Percentiles rank a stretch among this genome's conserved stretches.
phyloP scores from a whole-genome alignment of 1,139 yeast genomes.

The Pichia norvegensis region DNA sequence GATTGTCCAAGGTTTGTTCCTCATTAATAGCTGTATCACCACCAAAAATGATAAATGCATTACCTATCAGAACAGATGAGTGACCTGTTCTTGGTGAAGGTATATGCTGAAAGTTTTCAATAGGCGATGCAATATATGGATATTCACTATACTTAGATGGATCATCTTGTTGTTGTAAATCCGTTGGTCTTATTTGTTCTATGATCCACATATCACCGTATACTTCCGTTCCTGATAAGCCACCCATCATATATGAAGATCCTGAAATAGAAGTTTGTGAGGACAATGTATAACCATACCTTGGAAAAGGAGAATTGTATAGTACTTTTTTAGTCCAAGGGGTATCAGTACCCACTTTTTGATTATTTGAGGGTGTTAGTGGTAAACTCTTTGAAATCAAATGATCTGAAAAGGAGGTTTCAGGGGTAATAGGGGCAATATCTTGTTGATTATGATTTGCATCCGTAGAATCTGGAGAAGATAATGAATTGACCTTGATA shows the following conservation, averaged over 20 bases:
- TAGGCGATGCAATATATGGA: slow-evolving; percentile 49
- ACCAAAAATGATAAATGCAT: slow-evolving; percentile 91
- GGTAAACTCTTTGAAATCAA: background rate
- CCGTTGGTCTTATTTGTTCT: slow-evolving; percentile 35
- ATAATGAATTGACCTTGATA: background rate
- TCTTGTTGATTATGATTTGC: background rate
- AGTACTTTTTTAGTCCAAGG: slow-evolving; percentile 79
- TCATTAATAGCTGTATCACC: slow-evolving; percentile 90
- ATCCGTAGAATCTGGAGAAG: background rate
- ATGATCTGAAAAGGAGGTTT: background rate
- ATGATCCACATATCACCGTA: slow-evolving; percentile 92
- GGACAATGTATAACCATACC: slow-evolving; percentile 88
- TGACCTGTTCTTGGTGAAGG: slow-evolving; percentile 98
- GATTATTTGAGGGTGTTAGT: background rate
- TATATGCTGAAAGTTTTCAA: slow-evolving; percentile 61
- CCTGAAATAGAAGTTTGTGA: slow-evolving; percentile 69
- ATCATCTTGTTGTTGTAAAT: background rate
- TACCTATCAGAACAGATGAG: slow-evolving; percentile 85
- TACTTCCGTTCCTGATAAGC: slow-evolving; percentile 84
- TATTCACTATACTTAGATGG: slow-evolving; percentile 9
- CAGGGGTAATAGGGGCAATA: background rate
- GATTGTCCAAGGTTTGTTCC: slow-evolving; percentile 73
- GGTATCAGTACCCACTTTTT: slow-evolving; percentile 26
- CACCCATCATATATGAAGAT: slow-evolving; percentile 88
- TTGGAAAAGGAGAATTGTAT: slow-evolving; percentile 80